Evolutionary conservation across 805 yeast species (phyloP).

Genomic region (Saturnispora diversa): DNA sequence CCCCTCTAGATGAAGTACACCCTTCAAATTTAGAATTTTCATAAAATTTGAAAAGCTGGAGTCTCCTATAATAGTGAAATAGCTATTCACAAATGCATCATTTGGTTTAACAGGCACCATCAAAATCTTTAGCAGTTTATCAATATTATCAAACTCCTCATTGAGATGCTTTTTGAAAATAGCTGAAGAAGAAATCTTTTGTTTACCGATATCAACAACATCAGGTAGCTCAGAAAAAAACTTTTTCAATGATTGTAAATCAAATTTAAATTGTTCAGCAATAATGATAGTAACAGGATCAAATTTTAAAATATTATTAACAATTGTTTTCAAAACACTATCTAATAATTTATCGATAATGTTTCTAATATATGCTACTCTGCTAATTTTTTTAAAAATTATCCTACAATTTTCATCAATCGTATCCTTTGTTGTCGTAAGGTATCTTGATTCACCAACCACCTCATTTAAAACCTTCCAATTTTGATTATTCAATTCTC

Average conservation of each 20-base stretch:
- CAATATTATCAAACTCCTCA: conserved; percentile 32
- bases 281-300: conserved; percentile 62
- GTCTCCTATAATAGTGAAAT: conserved; percentile 62
- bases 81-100: conserved; percentile 52
- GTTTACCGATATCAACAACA: conserved; percentile 31
- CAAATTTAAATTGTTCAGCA: conserved; percentile 77
- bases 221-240: conserved; percentile 43
- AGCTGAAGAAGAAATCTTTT: conserved; percentile 23
- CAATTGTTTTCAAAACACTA: conserved; percentile 44
- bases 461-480: conserved; percentile 63
- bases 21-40: conserved; percentile 59
- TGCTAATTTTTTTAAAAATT: conserved; percentile 51
- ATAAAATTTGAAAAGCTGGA: conserved; percentile 51
- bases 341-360: conserved; percentile 74
- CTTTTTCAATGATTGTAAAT: conserved; percentile 55
- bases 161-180: conserved; percentile 24
- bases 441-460: conserved; percentile 65
- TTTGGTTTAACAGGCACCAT: conserved; percentile 61
- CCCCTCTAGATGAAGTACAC: conserved; percentile 28
- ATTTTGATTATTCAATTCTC: conserved; percentile 70
- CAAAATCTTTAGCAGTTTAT: conserved; percentile 59
- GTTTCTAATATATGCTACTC: conserved; percentile 64
- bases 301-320: conserved; percentile 48
- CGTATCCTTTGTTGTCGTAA: conserved; percentile 45
- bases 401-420: conserved; percentile 38